Evolutionary conservation across 2,329 filamentous ascomycete genomes (phyloP), one percentile per base, ranked within the genome.

Genomic region (Stachybotrys elegans): DNA sequence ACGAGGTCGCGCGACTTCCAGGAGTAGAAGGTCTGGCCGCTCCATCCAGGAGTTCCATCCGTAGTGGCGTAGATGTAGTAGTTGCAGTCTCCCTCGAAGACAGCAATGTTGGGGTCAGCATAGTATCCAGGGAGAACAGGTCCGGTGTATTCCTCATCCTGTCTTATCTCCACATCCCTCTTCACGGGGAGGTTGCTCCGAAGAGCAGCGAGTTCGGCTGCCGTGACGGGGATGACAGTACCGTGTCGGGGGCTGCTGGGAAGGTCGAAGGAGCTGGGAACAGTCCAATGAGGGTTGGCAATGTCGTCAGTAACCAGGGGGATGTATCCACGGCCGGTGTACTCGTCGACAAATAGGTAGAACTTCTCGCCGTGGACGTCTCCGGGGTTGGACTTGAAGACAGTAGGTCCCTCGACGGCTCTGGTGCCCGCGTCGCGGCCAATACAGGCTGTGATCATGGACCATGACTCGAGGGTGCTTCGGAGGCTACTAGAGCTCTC

Each of bases 331-430:
- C 73, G 66, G 4, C 65, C 68, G 2, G 55, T 61, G 43, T 76
- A 78, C 49, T 79, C 75, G 37, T 79, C 75, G 0, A 78, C 71
- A 37, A 78, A 78, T 1, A 79, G 68, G 49, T 76, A 78, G 50
- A 67, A 78, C 54, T 75, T 77, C 14, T 75, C 63, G 8, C 75
- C 75, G 43, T 76, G 63, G 4, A 66, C 63, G 47, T 79, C 75
- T 0, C 57, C 59, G 0, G 69, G 56, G 47, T 78, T 79, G 0
- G 72, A 59, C 48, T 70, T 72, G 63, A 79, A 79, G 0, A 68
- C 58, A 0, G 73, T 76, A 0, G 75, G 75, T 0, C 75, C 75
- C 45, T 79, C 75, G 0, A 78, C 72, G 1, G 63, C 65, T 9
- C 58, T 56, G 0, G 70, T 70, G 0, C 75, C 75, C 1, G 75